These are phyloP conservation scores for Fagus sylvatica DNA, from an alignment of 306 rosid species.

Conservation along the genomic window DNA sequence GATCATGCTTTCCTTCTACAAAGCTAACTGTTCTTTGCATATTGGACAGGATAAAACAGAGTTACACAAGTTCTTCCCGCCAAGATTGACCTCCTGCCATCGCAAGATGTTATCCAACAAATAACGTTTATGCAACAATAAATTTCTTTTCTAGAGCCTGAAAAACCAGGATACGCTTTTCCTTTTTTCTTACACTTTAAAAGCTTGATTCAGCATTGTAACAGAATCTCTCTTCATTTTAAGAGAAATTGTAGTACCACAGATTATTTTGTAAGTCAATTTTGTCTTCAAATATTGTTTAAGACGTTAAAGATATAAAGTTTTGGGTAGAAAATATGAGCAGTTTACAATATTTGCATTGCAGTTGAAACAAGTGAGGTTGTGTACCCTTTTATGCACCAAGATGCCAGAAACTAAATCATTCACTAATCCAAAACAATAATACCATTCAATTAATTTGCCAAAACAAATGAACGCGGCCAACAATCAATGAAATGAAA, in stretches of 20 bases:
- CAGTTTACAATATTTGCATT: neutral
- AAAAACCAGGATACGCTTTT: neutral
- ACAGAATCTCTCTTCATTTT: neutral
- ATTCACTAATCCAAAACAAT: neutral
- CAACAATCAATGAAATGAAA: neutral
- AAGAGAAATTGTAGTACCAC: neutral
- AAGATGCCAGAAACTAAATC: no score
- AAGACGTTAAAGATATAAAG: neutral
- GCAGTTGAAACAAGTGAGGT: neutral
- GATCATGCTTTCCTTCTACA: neutral
- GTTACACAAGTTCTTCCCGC: neutral
- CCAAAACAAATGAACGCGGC: neutral
- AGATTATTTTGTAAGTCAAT: neutral
- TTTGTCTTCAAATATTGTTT: neutral
- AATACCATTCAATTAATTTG: neutral
- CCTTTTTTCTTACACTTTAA: neutral
- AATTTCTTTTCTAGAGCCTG: neutral
- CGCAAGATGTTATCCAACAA: constrained; percentile 24
- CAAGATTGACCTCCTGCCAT: constrained; percentile 20
- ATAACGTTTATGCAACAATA: constrained; percentile 10
- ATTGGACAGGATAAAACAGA: neutral
- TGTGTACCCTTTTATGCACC: neutral
- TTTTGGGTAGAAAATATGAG: neutral
- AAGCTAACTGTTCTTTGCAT: neutral
- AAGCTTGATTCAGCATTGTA: neutral